Evolutionary conservation across 1,284 basidiomycete genomes (phyloP), one percentile per base, ranked within the genome.

Genomic region (Melanopsichium pennsylvanicum): DNA sequence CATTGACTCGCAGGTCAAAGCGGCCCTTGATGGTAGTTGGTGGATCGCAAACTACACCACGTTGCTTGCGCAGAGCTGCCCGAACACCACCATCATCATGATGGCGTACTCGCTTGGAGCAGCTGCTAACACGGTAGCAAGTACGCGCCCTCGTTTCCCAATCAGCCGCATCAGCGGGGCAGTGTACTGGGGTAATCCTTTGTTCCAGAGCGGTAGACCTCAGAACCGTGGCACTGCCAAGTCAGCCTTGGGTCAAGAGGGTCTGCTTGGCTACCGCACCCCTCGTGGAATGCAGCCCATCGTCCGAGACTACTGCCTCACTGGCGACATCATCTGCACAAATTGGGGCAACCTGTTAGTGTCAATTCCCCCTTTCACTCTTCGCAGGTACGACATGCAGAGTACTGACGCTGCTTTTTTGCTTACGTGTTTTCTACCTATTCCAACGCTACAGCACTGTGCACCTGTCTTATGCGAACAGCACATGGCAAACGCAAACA

Each of bases 31-130:
- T 16, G 55, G 55, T 12, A 58, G 55, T 40, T 58, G 37, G 36
- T 58, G 55, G 55, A 37, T 50, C 2, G 40, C 55, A 31, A 58
- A 58, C 21, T 58, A 58, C 42, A 58, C 55, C 3, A 58, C 55
- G 4, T 27, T 58, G 13, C 36, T 58, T 9, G 55, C 55, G 1
- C 55, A 58, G 16, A 58, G 46, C 37, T 58, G 55, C 31, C 55
- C 55, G 10, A 50, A 58, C 42, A 58, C 55, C 23, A 58, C 45
- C 31, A 58, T 58, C 46, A 58, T 58, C 23, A 58, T 58, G 55
- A 49, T 58, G 55, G 55, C 55, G 4, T 58, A 58, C 37, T 58
- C 55, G 26, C 55, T 58, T 29, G 55, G 55, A 25, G 40, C 55
- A 25, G 55, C 55, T 21, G 42, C 47, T 32, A 50, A 50, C 26